Evolutionary conservation across 2,329 filamentous ascomycete species (phyloP).

Genomic region (Diaporthe sp.): DNA sequence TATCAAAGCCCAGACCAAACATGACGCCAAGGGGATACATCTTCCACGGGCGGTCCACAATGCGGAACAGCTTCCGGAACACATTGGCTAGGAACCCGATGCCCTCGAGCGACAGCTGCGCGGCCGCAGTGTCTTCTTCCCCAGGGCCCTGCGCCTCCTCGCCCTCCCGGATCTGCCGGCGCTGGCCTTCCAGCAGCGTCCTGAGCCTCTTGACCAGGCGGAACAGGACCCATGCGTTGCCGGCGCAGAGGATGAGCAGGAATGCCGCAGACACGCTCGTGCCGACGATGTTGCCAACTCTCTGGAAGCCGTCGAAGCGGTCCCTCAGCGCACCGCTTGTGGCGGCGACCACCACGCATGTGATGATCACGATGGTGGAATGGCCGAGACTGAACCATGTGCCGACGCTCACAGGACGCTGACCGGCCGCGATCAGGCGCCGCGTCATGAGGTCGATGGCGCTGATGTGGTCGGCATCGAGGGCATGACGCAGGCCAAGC

Average conservation of each 20-base stretch:
- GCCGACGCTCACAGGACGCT: constrained; percentile 90
- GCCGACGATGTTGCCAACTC: constrained; percentile 89
- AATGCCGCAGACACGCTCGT: constrained; percentile 78
- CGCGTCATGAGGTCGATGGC: constrained; percentile 97
- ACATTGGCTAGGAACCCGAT: constrained; percentile 81
- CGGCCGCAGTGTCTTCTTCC: constrained; percentile 54
- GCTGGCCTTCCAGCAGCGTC: constrained; percentile 65
- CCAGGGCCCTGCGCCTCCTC: constrained; percentile 21
- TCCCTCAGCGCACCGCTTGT: constrained; percentile 87
- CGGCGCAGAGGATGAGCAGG: constrained; percentile 83
- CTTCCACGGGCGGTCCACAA: constrained; percentile 87
- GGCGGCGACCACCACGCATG: constrained; percentile 91
- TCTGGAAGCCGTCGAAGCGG: constrained; percentile 84
- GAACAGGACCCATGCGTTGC: constrained; percentile 89
- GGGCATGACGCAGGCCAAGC: constrained; percentile 91
- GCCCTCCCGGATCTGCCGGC: constrained; percentile 48
- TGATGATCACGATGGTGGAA: constrained; percentile 92
- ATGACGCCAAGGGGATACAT: constrained; percentile 93
- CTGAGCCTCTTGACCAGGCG: constrained; percentile 80
- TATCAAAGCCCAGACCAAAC: constrained; percentile 95
- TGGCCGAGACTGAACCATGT: constrained; percentile 96
- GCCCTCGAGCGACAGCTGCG: constrained; percentile 78
- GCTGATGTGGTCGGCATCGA: constrained; percentile 91
- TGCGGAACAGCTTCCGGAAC: constrained; percentile 81
- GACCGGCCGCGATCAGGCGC: constrained; percentile 86